These are phyloP conservation scores for Diaporthe caulivora DNA, from an alignment of 2,329 filamentous ascomycete genomes.

Conservation along the genomic window DNA sequence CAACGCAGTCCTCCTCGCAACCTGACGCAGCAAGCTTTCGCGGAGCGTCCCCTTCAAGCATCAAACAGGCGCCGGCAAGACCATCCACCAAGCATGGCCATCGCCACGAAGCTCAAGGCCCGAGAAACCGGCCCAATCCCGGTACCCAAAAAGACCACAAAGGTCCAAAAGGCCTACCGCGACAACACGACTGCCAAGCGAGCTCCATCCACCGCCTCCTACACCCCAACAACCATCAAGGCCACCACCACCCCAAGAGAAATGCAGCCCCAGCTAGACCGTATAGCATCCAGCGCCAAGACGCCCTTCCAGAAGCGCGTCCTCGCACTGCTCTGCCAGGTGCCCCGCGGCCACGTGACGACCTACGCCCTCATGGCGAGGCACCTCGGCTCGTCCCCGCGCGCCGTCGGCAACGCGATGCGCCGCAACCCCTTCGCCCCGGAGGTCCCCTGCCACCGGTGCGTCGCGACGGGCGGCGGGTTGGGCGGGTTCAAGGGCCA, in stretches of 20 bases:
- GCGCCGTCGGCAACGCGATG: constrained; percentile 83
- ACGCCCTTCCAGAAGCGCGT: constrained; percentile 73
- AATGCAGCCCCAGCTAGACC: constrained; percentile 56
- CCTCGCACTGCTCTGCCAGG: constrained; percentile 80
- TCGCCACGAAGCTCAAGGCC: constrained; percentile 19
- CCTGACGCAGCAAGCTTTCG: not conserved
- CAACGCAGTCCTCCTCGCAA: not conserved
- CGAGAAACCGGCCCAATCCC: not conserved
- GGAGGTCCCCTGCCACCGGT: constrained; percentile 83
- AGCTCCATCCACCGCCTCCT: not conserved
- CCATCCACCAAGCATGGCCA: constrained; percentile 15
- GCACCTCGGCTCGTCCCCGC: constrained; percentile 76
- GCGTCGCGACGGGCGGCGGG: constrained; percentile 79
- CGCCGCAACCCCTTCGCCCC: constrained; percentile 86
- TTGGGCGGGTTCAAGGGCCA: constrained; percentile 79
- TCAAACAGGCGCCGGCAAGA: not conserved
- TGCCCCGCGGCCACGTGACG: constrained; percentile 80
- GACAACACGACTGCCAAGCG: constrained; percentile 32
- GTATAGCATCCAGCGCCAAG: constrained; percentile 57
- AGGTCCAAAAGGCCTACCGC: constrained; percentile 27
- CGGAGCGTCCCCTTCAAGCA: not conserved
- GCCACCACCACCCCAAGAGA: constrained; percentile 32
- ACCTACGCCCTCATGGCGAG: constrained; percentile 81
- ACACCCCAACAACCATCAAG: not conserved
- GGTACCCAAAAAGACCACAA: not conserved